phyloP scores from a whole-genome alignment of 805 yeast genomes.

The Yueomyces sp. region DNA sequence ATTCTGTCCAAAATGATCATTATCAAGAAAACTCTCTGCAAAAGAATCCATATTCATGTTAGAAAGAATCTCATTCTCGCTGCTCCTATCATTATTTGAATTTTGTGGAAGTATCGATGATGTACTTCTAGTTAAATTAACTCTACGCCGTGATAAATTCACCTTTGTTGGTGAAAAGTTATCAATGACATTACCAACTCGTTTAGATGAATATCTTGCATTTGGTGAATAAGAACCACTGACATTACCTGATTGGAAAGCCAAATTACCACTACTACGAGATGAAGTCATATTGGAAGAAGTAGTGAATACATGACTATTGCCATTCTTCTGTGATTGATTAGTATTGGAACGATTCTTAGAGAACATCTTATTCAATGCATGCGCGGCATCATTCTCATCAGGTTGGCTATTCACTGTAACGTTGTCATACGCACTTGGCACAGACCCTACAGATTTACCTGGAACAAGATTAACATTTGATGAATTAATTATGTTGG shows the following conservation, averaged over 20 bases:
- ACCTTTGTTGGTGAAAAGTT: no score
- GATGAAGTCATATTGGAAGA: no score
- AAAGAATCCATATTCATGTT: neutral
- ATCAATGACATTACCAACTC: no score
- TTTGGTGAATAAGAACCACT: no score
- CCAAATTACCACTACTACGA: no score
- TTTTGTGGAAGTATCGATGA: no score
- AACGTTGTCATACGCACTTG: neutral
- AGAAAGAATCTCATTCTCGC: neutral
- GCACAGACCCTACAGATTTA: neutral
- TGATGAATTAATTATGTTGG: slow-evolving; percentile 1
- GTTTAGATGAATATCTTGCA: no score
- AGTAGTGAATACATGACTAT: no score
- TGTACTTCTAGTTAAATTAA: no score
- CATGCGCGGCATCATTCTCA: slow-evolving; percentile 25
- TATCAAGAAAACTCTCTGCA: neutral
- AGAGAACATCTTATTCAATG: slow-evolving; percentile 23
- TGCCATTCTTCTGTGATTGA: slow-evolving; percentile 8
- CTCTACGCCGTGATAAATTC: no score
- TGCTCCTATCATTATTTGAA: neutral
- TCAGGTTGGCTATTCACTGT: slow-evolving; percentile 4
- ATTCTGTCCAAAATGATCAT: neutral
- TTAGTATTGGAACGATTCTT: slow-evolving; percentile 20
- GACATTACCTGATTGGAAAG: no score
- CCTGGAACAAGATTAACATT: neutral